phyloP scores from a whole-genome alignment of 208 protist species.

The Naegleria gruberi region DNA sequence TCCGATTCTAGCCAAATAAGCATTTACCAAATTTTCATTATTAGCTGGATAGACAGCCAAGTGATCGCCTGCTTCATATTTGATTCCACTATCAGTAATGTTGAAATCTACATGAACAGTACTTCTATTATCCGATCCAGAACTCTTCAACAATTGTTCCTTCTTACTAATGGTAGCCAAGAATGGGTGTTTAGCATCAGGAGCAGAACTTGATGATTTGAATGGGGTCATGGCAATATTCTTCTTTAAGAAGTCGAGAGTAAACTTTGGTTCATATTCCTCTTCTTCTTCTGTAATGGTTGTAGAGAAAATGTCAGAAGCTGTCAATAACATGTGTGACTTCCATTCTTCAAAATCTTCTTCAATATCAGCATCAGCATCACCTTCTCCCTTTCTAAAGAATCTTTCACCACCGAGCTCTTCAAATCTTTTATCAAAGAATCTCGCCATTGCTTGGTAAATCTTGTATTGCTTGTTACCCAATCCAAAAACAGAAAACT shows the following conservation, averaged over 20 bases:
- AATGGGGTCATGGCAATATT: slow-evolving; percentile 47
- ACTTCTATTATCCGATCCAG: background rate
- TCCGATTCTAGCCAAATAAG: slow-evolving; percentile 55
- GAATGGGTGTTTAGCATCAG: slow-evolving; percentile 66
- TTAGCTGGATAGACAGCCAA: slow-evolving; percentile 83
- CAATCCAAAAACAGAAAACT: slow-evolving; percentile 78
- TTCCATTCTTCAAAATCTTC: slow-evolving; percentile 65
- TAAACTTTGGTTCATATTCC: background rate
- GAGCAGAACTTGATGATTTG: slow-evolving; percentile 69
- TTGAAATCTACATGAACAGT: slow-evolving; percentile 29
- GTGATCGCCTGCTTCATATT: slow-evolving; percentile 81
- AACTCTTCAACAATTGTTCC: background rate
- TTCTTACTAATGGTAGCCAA: slow-evolving; percentile 60
- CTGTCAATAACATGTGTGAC: slow-evolving; percentile 41
- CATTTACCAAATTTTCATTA: slow-evolving; percentile 60
- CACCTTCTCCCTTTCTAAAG: slow-evolving; percentile 46
- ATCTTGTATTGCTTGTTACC: slow-evolving; percentile 91
- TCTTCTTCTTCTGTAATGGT: slow-evolving; percentile 7
- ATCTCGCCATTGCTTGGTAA: slow-evolving; percentile 61
- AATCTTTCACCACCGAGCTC: slow-evolving; percentile 44
- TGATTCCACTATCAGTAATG: background rate
- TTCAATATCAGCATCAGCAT: slow-evolving; percentile 58
- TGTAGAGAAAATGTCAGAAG: slow-evolving; percentile 34
- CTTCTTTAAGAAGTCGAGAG: background rate
- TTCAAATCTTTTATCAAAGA: slow-evolving; percentile 44